Conservation (phyloP, 192 early-diverging fungal species). For the Coemansia erecta region DNA sequence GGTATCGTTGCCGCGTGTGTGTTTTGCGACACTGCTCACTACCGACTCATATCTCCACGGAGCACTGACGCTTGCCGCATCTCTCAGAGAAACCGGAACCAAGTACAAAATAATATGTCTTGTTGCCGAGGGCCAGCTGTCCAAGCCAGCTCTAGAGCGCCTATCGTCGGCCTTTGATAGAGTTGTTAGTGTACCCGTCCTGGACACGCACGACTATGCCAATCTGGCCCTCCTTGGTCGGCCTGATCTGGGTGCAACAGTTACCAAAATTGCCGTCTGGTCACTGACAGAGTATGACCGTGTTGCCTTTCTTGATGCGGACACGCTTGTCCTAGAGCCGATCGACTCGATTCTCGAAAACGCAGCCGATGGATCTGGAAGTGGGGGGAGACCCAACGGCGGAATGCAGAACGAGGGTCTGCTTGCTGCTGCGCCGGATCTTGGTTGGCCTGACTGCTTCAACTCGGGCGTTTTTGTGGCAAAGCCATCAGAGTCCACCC, state of each 20-base stretch:
- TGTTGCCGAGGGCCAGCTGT: constrained; percentile 49
- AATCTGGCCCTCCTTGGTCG: constrained; percentile 69
- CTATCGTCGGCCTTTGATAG: constrained; percentile 58
- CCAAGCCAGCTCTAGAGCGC: constrained; percentile 61
- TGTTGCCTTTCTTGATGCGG: constrained; percentile 85
- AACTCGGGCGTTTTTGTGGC: constrained; percentile 86
- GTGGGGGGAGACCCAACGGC: constrained; percentile 33
- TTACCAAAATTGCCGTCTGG: constrained; percentile 87
- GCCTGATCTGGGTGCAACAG: constrained; percentile 83
- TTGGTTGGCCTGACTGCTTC: constrained; percentile 97
- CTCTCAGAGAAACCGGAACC: constrained; percentile 63
- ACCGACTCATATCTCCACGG: constrained; percentile 82
- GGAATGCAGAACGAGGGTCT: constrained; percentile 51
- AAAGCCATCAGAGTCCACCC: constrained; percentile 45
- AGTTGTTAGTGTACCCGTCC: constrained; percentile 65
- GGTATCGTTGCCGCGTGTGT: constrained; percentile 2
- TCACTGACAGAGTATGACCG: constrained; percentile 67
- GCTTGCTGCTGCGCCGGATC: constrained; percentile 87
- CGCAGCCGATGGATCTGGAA: constrained; percentile 11
- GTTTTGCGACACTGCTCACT: constrained; percentile 75
- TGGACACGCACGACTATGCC: constrained; percentile 57
- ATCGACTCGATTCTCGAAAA: constrained; percentile 81
- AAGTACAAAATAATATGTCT: constrained; percentile 65
- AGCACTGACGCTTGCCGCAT: constrained; percentile 74
- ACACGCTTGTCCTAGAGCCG: constrained; percentile 71